Percentiles rank a stretch among this genome's conserved stretches.
Evolutionary conservation across 306 rosid species (phyloP).

Genomic region (Neltuma alba): DNA sequence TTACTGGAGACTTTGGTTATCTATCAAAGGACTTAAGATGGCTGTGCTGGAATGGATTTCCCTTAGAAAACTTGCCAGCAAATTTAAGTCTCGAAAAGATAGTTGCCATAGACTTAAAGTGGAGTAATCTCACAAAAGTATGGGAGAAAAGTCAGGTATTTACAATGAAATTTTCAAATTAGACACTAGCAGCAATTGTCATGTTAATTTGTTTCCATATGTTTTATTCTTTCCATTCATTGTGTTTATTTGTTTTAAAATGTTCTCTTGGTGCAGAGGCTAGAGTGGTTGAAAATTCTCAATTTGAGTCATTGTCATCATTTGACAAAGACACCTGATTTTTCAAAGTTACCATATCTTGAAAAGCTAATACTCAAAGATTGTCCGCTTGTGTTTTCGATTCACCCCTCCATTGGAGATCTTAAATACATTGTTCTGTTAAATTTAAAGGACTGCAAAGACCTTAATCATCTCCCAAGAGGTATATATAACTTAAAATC

Average conservation of each 20-base stretch:
- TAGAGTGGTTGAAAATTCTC: not conserved
- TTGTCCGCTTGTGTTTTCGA: not conserved
- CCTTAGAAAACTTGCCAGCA: not conserved
- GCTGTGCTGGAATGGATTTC: not conserved
- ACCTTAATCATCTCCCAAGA: not conserved
- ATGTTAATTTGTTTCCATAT: too few relatives aligned
- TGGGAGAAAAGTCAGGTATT: not conserved
- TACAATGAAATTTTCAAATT: too few relatives aligned
- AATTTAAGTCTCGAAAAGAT: not conserved
- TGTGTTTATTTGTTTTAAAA: too few relatives aligned
- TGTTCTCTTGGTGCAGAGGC: not conserved
- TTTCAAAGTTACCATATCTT: not conserved
- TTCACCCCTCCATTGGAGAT: not conserved
- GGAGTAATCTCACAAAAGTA: not conserved
- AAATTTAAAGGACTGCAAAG: not conserved
- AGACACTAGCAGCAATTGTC: too few relatives aligned
- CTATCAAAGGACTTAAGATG: not conserved
- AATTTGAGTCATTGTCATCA: not conserved
- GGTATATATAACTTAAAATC: not conserved
- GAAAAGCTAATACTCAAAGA: not conserved
- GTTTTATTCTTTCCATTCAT: too few relatives aligned
- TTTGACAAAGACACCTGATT: not conserved
- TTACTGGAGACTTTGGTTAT: not conserved
- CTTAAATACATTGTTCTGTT: not conserved
- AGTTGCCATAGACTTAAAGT: not conserved